Conservation (phyloP, 176 grass and related monocot species). For the Areca catechu region DNA sequence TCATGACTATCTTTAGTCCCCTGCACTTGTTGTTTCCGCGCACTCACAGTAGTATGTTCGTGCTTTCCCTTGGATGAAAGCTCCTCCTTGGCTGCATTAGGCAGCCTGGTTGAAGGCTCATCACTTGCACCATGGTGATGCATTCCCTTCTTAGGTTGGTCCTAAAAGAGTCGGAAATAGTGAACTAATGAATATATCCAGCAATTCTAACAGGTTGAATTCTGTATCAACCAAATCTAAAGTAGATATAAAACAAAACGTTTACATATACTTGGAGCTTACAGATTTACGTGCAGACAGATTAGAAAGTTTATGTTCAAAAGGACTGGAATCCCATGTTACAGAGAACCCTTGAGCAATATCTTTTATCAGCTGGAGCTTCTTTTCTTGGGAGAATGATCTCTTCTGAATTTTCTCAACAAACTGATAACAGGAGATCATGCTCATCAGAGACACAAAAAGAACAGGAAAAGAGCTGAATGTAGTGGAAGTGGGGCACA, state of each 20-base stretch:
- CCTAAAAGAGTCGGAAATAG: constrained; percentile 12
- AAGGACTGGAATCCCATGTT: constrained; percentile 41
- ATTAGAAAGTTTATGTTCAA: constrained; percentile 37
- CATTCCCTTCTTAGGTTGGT: constrained; percentile 10
- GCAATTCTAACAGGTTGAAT: too few species aligned
- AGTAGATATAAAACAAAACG: too few species aligned
- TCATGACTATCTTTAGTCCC: constrained; percentile 77
- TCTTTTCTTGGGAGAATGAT: constrained; percentile 78
- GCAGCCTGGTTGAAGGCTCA: constrained; percentile 8
- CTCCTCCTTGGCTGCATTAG: constrained; percentile 6
- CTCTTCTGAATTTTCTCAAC: constrained; percentile 67
- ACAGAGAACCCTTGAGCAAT: constrained; percentile 70
- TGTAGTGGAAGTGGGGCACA: neutral
- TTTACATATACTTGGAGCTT: constrained; percentile 10
- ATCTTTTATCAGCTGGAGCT: constrained; percentile 56
- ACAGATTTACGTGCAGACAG: constrained; percentile 39
- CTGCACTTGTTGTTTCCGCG: constrained; percentile 30
- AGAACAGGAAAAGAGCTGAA: constrained; percentile 6
- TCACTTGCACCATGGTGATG: constrained; percentile 5
- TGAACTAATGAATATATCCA: neutral
- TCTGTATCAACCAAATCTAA: too few species aligned
- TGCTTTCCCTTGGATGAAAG: constrained; percentile 18
- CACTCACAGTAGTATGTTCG: constrained; percentile 18
- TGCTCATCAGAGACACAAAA: constrained; percentile 19
- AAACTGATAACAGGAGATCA: constrained; percentile 46